A percentile compares a stretch with the other conserved stretches of the same genome.
Conservation (phyloP, 169 alveolate genomes). For the Hepatocystis sp. region DNA sequence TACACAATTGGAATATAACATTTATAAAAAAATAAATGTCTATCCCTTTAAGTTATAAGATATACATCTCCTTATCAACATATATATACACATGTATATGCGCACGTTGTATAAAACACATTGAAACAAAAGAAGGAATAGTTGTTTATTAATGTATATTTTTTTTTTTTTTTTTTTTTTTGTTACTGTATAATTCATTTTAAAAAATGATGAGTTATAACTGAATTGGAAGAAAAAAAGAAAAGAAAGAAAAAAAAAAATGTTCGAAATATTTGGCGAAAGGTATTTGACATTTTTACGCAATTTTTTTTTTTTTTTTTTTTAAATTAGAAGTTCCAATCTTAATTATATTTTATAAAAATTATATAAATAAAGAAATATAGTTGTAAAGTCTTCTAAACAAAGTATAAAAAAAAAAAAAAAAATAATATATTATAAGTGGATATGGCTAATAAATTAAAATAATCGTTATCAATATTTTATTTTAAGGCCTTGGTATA, state of each 20-base stretch:
- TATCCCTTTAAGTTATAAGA: too few relatives aligned
- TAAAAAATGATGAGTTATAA: conserved; percentile 67
- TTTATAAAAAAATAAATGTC: too few relatives aligned
- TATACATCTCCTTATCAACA: too few relatives aligned
- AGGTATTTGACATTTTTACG: conserved; percentile 58
- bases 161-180: too few relatives aligned
- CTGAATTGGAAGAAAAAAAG: conserved; percentile 9
- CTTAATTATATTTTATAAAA: conserved; percentile 33
- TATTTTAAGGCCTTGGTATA: conserved; percentile 13
- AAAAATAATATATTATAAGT: background rate
- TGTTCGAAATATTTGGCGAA: conserved; percentile 64
- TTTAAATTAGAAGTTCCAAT: conserved; percentile 38
- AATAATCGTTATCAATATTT: conserved; percentile 13
- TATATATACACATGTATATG: conserved; percentile 6
- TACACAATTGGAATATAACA: too few relatives aligned
- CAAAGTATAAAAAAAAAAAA: conserved; percentile 5
- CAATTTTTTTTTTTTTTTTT: conserved; percentile 10
- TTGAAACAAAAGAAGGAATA: background rate
- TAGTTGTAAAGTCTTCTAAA: conserved; percentile 48
- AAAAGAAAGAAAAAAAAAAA: conserved; percentile 32
- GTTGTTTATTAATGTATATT: too few relatives aligned
- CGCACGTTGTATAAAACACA: too few relatives aligned
- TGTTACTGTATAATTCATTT: conserved; percentile 48
- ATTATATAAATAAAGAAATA: conserved; percentile 33
- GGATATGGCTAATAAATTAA: background rate